Base-by-base conservation (phyloP, 2,329 filamentous ascomycete species). In the Aaosphaeria arxii region DNA sequence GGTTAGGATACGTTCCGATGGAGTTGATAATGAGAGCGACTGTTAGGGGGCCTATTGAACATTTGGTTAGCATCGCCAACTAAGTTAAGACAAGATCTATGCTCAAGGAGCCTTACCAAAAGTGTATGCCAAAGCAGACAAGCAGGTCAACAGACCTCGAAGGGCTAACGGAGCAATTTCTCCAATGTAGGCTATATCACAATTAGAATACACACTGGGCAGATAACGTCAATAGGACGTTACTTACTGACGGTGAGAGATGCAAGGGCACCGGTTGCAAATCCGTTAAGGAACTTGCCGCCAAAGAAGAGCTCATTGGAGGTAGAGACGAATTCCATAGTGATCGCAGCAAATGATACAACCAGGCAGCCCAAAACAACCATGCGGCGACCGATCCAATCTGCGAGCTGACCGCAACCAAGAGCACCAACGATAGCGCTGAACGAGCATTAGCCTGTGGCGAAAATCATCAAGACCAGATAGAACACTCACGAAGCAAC, bases 201-300 rank as follows among this genome's bases (percentile, higher is more conserved):
- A 44, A 32, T 35, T 17, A 7, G 17, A 41, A 41, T 28, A 24
- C 17, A 24, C 17, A 24, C 17, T 24, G 17, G 17, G 17, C 3
- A 24, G 17, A 24, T 24, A 24, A 24, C 17, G 17, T 24, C 17
- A 24, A 24, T 2, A 24, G 17, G 17, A 24, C 17, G 17, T 24
- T 24, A 24, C 17, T 73, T 73, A 1, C 70, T 66, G 11, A 71
- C 68, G 29, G 69, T 69, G 0, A 72, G 61, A 4, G 70, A 71
- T 35, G 67, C 66, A 13, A 74, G 61, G 0, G 70, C 67, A 28
- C 72, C 72, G 4, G 71, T 59, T 0, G 69, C 67, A 46, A 74
- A 72, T 1, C 72, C 73, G 43, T 74, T 74, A 35, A 75, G 48
- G 46, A 74, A 71, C 50, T 75, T 75, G 11, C 72, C 72, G 29